These are phyloP conservation scores for Cryptococcus sp. DNA, from an alignment of 1,284 basidiomycete genomes.

Conservation along the genomic window DNA sequence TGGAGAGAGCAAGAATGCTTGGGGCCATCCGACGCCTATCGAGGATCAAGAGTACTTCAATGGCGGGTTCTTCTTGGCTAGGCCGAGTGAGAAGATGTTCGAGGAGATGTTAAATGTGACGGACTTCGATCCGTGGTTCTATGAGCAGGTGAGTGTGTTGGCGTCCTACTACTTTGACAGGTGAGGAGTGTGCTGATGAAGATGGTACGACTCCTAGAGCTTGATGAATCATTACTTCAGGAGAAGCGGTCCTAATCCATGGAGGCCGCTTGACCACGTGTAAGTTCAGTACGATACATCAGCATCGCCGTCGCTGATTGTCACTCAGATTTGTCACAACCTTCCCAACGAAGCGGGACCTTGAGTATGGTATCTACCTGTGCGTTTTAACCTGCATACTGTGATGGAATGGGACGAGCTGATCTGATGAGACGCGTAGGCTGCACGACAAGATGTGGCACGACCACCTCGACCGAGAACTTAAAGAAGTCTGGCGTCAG, in stretches of 20 bases:
- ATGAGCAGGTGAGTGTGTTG: no score
- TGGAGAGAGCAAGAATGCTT: neutral
- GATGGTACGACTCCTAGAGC: conserved; percentile 36
- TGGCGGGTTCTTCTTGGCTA: conserved; percentile 9
- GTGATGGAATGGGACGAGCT: neutral
- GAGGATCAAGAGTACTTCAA: conserved; percentile 4
- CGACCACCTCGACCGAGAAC: neutral
- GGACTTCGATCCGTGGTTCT: conserved; percentile 31
- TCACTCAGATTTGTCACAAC: no score
- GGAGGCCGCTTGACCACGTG: conserved; percentile 3
- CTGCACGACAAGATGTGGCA: conserved; percentile 13
- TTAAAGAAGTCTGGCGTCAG: conserved; percentile 8
- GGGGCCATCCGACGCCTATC: neutral
- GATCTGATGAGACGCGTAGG: neutral
- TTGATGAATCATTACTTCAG: neutral
- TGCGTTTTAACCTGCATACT: neutral
- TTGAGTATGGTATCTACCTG: no score
- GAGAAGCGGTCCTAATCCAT: neutral
- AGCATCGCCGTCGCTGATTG: no score
- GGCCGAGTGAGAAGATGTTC: conserved; percentile 60
- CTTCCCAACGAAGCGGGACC: no score
- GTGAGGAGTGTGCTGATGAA: no score
- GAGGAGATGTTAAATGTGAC: conserved; percentile 82
- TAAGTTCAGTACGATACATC: neutral
- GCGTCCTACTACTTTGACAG: no score